These are phyloP conservation scores for Fraxinus angustifolia DNA, from an alignment of 305 asterid genomes.

Conservation along the genomic window DNA sequence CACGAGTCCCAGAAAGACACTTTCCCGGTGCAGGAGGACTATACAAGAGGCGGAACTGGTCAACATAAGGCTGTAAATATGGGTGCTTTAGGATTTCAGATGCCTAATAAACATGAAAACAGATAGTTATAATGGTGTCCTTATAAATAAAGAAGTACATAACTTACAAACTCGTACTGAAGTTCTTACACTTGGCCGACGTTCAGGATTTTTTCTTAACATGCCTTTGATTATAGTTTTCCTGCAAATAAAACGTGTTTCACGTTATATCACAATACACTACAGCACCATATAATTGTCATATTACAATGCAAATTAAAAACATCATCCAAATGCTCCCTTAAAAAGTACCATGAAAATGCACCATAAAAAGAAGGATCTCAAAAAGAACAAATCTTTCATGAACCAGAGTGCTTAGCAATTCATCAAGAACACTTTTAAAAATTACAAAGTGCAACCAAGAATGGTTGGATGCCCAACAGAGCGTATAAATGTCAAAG, in stretches of 20 bases:
- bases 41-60: conserved; percentile 63
- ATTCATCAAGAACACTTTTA: not conserved
- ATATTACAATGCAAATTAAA: not conserved
- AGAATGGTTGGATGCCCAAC: not conserved
- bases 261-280: not conserved
- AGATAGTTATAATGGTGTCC: conserved; percentile 2
- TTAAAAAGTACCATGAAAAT: not conserved
- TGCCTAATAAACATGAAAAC: conserved; percentile 53
- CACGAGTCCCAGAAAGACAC: conserved; percentile 35
- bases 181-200: conserved; percentile 80
- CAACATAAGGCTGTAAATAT: conserved; percentile 71
- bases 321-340: not conserved
- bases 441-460: not conserved
- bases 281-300: not conserved
- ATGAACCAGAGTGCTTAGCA: not conserved
- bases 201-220: conserved; percentile 97
- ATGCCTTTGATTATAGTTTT: conserved; percentile 85
- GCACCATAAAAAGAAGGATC: conserved; percentile 4
- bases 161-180: conserved; percentile 4
- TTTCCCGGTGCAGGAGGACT: conserved; percentile 40
- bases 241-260: conserved; percentile 38
- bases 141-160: not conserved
- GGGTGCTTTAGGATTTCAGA: conserved; percentile 84
- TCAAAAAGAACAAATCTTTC: not conserved
- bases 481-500: not conserved